These are phyloP conservation scores for Coemansia erecta DNA, from an alignment of 192 early-diverging fungal species.

Conservation along the genomic window DNA sequence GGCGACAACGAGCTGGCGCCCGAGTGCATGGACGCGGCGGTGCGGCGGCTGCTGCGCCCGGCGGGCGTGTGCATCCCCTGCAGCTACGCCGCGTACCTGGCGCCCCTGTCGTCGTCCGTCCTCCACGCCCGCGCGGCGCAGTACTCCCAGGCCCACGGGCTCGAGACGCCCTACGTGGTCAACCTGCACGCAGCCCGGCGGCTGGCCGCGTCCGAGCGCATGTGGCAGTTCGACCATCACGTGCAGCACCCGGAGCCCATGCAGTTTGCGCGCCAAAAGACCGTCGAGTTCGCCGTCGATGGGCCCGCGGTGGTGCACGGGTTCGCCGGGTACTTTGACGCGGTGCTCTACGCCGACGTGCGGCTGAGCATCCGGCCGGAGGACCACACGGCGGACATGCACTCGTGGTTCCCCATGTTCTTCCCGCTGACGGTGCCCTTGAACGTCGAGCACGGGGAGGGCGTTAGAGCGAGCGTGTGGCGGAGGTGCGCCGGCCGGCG, in stretches of 20 bases:
- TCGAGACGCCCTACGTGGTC: constrained; percentile 98
- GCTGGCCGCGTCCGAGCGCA: constrained; percentile 64
- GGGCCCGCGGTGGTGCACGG: constrained; percentile 79
- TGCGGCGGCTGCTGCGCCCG: constrained; percentile 59
- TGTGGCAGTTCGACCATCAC: constrained; percentile 88
- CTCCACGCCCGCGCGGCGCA: constrained; percentile 72
- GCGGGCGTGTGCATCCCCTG: constrained; percentile 90
- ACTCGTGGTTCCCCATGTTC: constrained; percentile 98
- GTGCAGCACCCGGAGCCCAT: constrained; percentile 51
- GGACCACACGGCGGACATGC: constrained; percentile 91
- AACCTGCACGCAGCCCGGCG: constrained; percentile 78
- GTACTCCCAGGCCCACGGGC: constrained; percentile 62
- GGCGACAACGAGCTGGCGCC: constrained; percentile 99
- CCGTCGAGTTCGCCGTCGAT: constrained; percentile 56
- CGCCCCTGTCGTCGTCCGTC: constrained; percentile 85
- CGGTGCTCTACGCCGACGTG: constrained; percentile 82
- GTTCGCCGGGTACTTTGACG: constrained; percentile 95
- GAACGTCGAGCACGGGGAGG: constrained; percentile 58
- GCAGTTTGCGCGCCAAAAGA: constrained; percentile 47
- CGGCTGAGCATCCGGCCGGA: constrained; percentile 75
- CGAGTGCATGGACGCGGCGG: constrained; percentile 93
- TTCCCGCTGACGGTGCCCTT: constrained; percentile 86
- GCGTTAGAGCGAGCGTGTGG: constrained; percentile 81
- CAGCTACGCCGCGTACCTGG: constrained; percentile 77
- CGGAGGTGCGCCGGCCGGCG: constrained; percentile 70